Evolutionary conservation across 805 yeast species (phyloP), one percentile per base, ranked within the genome.

Genomic region (Candida boidinii): DNA sequence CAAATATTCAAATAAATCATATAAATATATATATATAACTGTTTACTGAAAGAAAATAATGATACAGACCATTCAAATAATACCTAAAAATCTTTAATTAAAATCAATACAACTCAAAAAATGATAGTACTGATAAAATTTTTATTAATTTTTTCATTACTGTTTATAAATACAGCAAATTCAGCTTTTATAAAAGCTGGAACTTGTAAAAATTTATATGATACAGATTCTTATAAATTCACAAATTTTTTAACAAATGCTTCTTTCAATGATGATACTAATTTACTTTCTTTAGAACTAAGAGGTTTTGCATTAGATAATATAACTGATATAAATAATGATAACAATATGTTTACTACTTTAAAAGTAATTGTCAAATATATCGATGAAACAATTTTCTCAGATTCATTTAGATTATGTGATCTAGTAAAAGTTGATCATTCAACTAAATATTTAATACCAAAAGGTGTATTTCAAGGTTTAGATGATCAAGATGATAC

Each of bases 271-370:
- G 34, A 31, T 14, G 41, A 35, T 1, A 16, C 26, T 1, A 36
- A 44, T 19, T 19, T 45, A 4, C 17, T 31, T 10, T 3, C 14
- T 4, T 23, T 31, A 3, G 25, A 31, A 13, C 13, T 31, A 3
- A 38, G 43, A 17, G 30, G 44, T 5, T 38, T 41, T 25, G 50
- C 55, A 4, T 25, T 44, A 9, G 38, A 33, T 7, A 34, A 41
- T 16, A 61, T 70, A 8, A 41, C 54, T 11, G 77, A 71, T 38
- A 68, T 69, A 21, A 62, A 72, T 42, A 9, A 41, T 2, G 49
- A 62, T 3, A 64, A 76, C 2, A 69, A 70, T 46, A 59, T 52
- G 39, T 70, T 50, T 44, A 68, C 77, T 8, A 68, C 75, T 2
- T 46, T 72, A 27, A 72, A 68, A 33, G 66, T 68, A 10, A 54